Conservation (phyloP, 176 grass and related monocot genomes). For the Carex littledalei region DNA sequence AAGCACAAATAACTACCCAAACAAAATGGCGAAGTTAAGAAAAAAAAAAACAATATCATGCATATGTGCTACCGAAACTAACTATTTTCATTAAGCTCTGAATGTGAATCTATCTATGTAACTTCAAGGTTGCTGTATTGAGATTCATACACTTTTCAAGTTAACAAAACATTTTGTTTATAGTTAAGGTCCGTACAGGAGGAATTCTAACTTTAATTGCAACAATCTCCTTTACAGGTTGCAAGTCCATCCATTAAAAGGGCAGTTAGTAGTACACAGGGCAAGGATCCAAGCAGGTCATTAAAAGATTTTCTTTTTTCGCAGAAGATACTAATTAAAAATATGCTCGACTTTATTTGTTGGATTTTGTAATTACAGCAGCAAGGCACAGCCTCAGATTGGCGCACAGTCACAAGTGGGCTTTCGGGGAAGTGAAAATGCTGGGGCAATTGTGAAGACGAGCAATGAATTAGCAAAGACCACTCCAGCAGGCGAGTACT, state of each 20-base stretch:
- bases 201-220: constrained; percentile 1
- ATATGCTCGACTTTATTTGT: not conserved
- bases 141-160: not conserved
- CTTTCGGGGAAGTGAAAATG: constrained; percentile 55
- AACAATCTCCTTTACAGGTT: constrained; percentile 39
- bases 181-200: not conserved
- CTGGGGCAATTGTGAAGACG: constrained; percentile 84
- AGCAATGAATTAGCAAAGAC: constrained; percentile 75
- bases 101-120: not conserved
- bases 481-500: constrained; percentile 93
- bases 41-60: not conserved
- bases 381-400: constrained; percentile 3
- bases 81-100: not conserved
- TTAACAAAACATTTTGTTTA: not conserved
- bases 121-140: not conserved
- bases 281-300: constrained; percentile 65
- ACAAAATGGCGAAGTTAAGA: not conserved
- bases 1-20: not conserved
- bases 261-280: constrained; percentile 34
- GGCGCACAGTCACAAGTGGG: not conserved
- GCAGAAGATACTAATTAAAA: not conserved
- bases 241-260: constrained; percentile 59
- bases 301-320: not conserved
- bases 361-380: constrained; percentile 1
- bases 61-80: constrained; percentile 14